Evolutionary conservation across 2,329 filamentous ascomycete genomes (phyloP).

Genomic region (Arthroderma uncinatum): DNA sequence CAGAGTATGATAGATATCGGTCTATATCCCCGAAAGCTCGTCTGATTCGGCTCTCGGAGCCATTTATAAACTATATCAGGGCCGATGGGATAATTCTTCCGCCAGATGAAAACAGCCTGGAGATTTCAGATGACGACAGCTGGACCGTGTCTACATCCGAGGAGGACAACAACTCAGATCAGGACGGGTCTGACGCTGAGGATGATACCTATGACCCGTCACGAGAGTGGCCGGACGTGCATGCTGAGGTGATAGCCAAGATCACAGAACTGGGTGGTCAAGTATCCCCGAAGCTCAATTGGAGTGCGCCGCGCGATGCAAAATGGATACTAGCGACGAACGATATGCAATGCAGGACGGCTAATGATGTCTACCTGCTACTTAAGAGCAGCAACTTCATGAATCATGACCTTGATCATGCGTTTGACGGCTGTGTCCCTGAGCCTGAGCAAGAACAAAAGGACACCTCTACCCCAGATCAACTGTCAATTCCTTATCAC

Average conservation of each 20-base stretch:
- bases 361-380: constrained; percentile 87
- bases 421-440: constrained; percentile 63
- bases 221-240: constrained; percentile 54
- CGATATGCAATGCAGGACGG: constrained; percentile 75
- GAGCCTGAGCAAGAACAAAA: constrained; percentile 22
- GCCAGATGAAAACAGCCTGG: constrained; percentile 29
- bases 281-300: constrained; percentile 89
- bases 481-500: constrained; percentile 52
- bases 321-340: constrained; percentile 83
- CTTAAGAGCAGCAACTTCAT: constrained; percentile 92
- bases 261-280: constrained; percentile 74
- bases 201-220: constrained; percentile 49
- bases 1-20: constrained; percentile 51
- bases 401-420: constrained; percentile 85
- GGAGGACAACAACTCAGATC: constrained; percentile 34
- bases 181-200: constrained; percentile 48
- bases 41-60: constrained; percentile 62
- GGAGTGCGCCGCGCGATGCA: constrained; percentile 93
- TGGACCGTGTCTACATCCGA: constrained; percentile 50
- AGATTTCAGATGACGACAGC: constrained; percentile 36
- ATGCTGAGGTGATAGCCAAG: constrained; percentile 61
- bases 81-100: constrained; percentile 84
- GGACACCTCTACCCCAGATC: not conserved
- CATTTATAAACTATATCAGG: constrained; percentile 76
- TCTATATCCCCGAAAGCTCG: constrained; percentile 73